Base-by-base conservation (phyloP, 2,329 filamentous ascomycete species). In the Colletotrichum graminicola region DNA sequence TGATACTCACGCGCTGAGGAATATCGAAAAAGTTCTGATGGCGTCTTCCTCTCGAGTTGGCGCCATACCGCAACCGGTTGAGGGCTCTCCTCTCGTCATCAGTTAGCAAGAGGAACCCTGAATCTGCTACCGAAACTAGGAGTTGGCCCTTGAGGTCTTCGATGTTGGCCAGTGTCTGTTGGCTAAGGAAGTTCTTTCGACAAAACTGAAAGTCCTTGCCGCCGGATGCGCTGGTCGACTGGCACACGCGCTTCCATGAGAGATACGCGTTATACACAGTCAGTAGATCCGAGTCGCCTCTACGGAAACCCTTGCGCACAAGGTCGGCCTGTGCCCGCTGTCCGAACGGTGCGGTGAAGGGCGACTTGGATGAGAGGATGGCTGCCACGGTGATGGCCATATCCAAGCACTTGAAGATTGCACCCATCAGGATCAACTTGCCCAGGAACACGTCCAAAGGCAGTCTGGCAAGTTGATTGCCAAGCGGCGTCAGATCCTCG, bases 91-190 rank as follows among this genome's bases (percentile, higher is more conserved):
- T 89, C 79, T 98, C 94, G 2, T 92, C 89, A 0, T 90, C 85
- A 0, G 93, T 93, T 2, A 98, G 85, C 14, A 88, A 89, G 7
- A 98, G 83, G 74, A 98, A 93, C 0, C 94, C 94, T 0, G 94
- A 93, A 76, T 98, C 96, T 8, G 92, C 92, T 1, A 99, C 87
- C 0, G 94, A 93, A 2, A 93, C 91, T 1, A 98, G 86, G 0
- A 99, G 89, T 77, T 99, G 96, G 8, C 93, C 93, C 81, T 98
- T 99, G 64, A 98, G 87, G 76, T 99, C 96, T 80, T 99, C 96
- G 74, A 99, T 97, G 74, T 96, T 97, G 57, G 90, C 87, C 5
- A 99, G 87, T 4, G 94, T 96, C 79, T 97, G 94, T n/a, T 92
- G 88, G 72, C 92, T 95, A 63, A 99, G 88, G 78, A 95, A 98